Base-by-base conservation (phyloP, 768 basidiomycete species). In the Agrocybe pediades region DNA sequence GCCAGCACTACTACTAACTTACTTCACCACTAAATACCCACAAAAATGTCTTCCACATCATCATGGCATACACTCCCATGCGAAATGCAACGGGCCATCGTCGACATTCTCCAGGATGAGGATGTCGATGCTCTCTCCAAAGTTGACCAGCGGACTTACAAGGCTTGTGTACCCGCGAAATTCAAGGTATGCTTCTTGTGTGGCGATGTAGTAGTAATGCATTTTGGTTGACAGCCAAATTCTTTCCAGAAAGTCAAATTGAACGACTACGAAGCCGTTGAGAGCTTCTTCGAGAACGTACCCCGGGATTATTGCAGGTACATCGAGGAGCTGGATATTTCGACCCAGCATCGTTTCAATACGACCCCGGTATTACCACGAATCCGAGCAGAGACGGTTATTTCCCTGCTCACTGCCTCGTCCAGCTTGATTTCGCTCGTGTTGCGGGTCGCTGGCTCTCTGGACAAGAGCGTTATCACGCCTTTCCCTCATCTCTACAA, bases 11-110 rank as follows among this genome's bases (percentile, higher is more conserved):
- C n/a, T n/a, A n/a, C n/a, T n/a, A n/a, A n/a, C n/a, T n/a, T n/a
- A n/a, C 51, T 41, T 43, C 55, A 56, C 46, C 53, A 41, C 54
- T 51, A 57, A 59, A 57, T 59, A 55, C 24, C 56, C 44, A 51
- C 53, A n/a, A 58, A 46, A 53, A 61, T 64, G 57, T 44, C 61
- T 46, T 50, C 56, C 53, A n/a, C n/a, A n/a, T 50, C 57, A 53
- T 61, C 71, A 60, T 89, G 88, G 88, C 62, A 74, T 55, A 46
- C 66, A 20, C 84, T 90, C 58, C 88, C 88, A 41, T 72, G 73
- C 0, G 88, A 90, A 58, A 82, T 90, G 67, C 83, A 82, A 69
- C 75, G 86, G 60, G 71, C 79, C 23, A 61, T 90, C 65, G 68
- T 86, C 42, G 78, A 74, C 41, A 64, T 68, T 53, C 78, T 88